Base-by-base conservation (phyloP, 2,329 filamentous ascomycete species). In the Hyphodiscus sp. region DNA sequence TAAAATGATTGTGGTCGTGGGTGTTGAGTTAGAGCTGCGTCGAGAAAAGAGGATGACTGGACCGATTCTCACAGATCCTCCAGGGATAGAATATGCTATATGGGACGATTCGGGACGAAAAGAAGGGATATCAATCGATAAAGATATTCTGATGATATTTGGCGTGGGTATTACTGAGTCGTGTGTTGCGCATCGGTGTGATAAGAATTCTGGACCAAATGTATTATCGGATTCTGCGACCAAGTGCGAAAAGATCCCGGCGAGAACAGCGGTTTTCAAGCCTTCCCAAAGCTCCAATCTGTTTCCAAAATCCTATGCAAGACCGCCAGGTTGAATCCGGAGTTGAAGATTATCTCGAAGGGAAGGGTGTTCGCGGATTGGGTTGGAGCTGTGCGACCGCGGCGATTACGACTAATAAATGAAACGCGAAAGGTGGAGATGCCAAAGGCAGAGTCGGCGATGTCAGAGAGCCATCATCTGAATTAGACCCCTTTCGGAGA, bases 11-110 rank as follows among this genome's bases (percentile, higher is more conserved):
- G 23, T 49, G 48, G 33, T 53, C 41, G 5, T 47, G 52, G n/a
- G 15, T 43, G 41, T 30, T 26, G 23, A 4, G 23, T 43, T 20
- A 18, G 47, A 41, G 33, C 51, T 41, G 5, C 45, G 52, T 41
- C 20, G 23, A 23, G 47, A 19, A 48, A 48, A 44, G 42, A 46
- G 20, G 41, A 48, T 49, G 49, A 46, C 43, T 20, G 43, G 45
- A 52, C 16, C 16, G 48, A 38, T 49, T 30, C 41, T 50, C 49
- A 50, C 52, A 50, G 43, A 55, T 54, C 55, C 53, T 43, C 54
- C 49, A 57, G 47, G 56, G 53, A 61, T 53, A 57, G 54, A 57
- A 51, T 50, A 45, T 2, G 41, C 26, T 55, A 53, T 49, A 54
- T 43, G 46, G 49, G 46, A 48, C 20, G 33, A 29, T 29, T 16